phyloP scores from a whole-genome alignment of 1,284 basidiomycete species.

The Boletus nobilissimus region DNA sequence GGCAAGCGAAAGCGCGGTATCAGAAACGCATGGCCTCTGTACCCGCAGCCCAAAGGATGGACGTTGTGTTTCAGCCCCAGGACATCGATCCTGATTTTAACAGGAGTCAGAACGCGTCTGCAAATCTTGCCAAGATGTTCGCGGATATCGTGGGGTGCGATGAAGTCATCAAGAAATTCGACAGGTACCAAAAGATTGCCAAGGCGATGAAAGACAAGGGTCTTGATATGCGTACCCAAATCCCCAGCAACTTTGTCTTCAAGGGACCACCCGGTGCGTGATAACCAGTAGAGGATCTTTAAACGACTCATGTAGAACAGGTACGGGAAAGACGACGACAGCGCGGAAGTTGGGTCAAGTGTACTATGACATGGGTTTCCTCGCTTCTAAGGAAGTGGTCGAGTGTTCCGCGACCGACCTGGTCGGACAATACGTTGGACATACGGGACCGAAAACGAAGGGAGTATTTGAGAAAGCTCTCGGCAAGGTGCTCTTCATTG shows the following conservation, averaged over 20 bases:
- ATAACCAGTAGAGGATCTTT: background rate
- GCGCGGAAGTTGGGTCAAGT: conserved; percentile 56
- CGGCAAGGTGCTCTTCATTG: conserved; percentile 72
- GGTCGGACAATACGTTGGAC: conserved; percentile 72
- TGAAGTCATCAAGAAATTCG: conserved; percentile 59
- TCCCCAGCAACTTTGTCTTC: conserved; percentile 76
- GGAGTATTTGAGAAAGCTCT: conserved; percentile 67
- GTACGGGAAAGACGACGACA: conserved; percentile 57
- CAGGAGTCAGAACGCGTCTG: conserved; percentile 56
- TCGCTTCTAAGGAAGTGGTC: conserved; percentile 51
- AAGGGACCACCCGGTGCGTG: conserved; percentile 66
- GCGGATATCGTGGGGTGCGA: conserved; percentile 70
- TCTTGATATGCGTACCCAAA: conserved; percentile 56
- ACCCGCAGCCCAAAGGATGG: conserved; percentile 46
- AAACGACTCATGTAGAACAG: conserved; percentile 25
- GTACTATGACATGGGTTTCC: conserved; percentile 43
- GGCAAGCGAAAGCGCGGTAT: conserved; percentile 61
- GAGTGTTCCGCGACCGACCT: conserved; percentile 76
- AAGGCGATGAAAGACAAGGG: conserved; percentile 53
- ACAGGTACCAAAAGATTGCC: conserved; percentile 62
- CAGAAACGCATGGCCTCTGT: conserved; percentile 55
- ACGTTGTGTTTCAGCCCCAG: conserved; percentile 62
- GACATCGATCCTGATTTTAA: conserved; percentile 73
- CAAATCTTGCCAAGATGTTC: conserved; percentile 66
- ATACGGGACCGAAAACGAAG: conserved; percentile 72